Conservation (phyloP, 1,284 basidiomycete genomes). For the Fomitopsis betulina region DNA sequence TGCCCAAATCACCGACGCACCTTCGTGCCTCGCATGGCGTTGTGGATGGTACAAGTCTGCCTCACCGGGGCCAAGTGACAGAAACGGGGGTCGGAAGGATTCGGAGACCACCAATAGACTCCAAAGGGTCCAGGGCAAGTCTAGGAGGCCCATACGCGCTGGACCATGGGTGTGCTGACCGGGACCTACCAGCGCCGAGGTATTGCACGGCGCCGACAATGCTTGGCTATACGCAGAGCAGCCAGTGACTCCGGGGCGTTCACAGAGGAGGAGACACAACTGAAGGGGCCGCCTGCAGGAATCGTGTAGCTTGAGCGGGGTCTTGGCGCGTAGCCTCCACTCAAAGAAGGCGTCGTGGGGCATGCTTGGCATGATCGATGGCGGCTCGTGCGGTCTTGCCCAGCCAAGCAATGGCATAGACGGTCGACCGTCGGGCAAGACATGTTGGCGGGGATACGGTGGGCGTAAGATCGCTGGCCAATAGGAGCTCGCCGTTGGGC, state of each 20-base stretch:
- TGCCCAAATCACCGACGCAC: background rate
- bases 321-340: background rate
- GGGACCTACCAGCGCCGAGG: no score
- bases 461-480: conserved; percentile 8
- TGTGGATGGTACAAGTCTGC: background rate
- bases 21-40: no score
- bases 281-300: background rate
- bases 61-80: background rate
- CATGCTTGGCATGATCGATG: background rate
- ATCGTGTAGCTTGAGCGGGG: background rate
- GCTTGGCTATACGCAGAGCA: no score
- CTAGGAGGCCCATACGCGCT: no score
- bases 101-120: background rate
- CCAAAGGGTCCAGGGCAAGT: no score
- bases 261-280: background rate
- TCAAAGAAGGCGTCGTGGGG: background rate
- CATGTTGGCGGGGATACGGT: conserved; percentile 18
- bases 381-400: background rate
- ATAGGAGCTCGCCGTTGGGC: conserved; percentile 11
- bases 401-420: background rate
- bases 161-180: no score
- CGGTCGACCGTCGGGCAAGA: background rate
- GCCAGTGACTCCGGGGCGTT: no score
- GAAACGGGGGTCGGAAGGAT: background rate
- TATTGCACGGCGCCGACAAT: no score